Percentiles rank a stretch among this genome's conserved stretches.
phyloP scores from a whole-genome alignment of 371 early-diverging fungal genomes.

The Mortierella sp. region DNA sequence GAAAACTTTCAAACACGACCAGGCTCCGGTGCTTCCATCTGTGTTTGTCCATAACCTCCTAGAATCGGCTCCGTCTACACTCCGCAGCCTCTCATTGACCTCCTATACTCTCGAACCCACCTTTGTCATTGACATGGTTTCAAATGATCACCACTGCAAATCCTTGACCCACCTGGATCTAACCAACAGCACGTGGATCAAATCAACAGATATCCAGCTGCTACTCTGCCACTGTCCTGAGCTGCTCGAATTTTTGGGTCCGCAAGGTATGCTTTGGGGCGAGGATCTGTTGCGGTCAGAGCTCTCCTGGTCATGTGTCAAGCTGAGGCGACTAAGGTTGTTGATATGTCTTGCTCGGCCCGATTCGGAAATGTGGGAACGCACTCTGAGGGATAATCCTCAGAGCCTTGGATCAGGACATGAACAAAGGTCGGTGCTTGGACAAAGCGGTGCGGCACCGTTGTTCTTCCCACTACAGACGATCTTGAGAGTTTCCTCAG shows the following conservation, averaged over 20 bases:
- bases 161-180: constrained; percentile 17
- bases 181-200: constrained; percentile 15
- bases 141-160: not conserved
- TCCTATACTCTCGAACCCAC: constrained; percentile 4
- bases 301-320: constrained; percentile 18
- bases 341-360: constrained; percentile 37
- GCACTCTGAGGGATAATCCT: not conserved
- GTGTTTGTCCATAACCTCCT: constrained; percentile 12
- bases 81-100: constrained; percentile 6
- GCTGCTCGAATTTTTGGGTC: constrained; percentile 25
- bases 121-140: constrained; percentile 7
- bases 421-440: too few relatives aligned
- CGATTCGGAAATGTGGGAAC: constrained; percentile 36
- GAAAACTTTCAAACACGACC: constrained; percentile 4
- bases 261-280: constrained; percentile 31
- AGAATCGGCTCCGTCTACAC: constrained; percentile 1
- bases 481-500: constrained; percentile 2
- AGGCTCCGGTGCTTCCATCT: not conserved
- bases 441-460: constrained; percentile 2
- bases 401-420: not conserved
- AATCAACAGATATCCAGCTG: constrained; percentile 12
- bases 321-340: constrained; percentile 9
- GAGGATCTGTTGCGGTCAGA: constrained; percentile 18
- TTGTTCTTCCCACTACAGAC: constrained; percentile 12
- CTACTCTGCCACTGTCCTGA: constrained; percentile 23